Evolutionary conservation across 192 early-diverging fungal species (phyloP), one percentile per base, ranked within the genome.

Genomic region (Rhizophagus clarus): DNA sequence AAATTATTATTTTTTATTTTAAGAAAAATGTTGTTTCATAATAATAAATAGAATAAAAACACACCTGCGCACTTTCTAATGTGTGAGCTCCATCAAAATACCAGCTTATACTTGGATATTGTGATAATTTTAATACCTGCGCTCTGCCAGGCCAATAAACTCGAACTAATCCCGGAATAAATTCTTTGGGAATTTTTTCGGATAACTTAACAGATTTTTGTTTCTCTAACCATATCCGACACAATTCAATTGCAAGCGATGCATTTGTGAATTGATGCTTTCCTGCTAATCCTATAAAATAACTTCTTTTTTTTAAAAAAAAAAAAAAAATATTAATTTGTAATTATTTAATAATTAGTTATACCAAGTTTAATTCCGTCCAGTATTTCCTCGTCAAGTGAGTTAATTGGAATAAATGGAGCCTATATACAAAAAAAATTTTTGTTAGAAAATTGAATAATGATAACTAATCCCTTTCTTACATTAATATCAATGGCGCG

Each of bases 61-160:
- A 29, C 77, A 91, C 90, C 45, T 87, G 84, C 60, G 97, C 88
- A 81, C 94, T 96, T 83, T 99, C 98, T 9, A 85, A 81, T 0
- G 98, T 99, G 81, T 99, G 98, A 1, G 98, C 98, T 42, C 98
- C 98, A 84, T 99, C 98, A 68, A 97, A 85, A 83, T 90, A 93
- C 93, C 94, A 98, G 1, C 72, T 88, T 2, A 93, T 81, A 42
- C 77, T 62, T 4, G 87, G 85, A 70, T 82, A 83, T 51, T 90
- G 79, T 1, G 84, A 60, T 17, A 88, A 81, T 5, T 85, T 80
- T 51, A 94, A 84, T n/a, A 85, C 87, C 81, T 99, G 96, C 17
- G 92, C 91, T 74, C 98, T 92, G 10, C 98, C 98, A 14, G 98
- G 95, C 96, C 96, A 99, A 3, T 78, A 80, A 0, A 95, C 93